Evolutionary conservation across 2,329 filamentous ascomycete species (phyloP).

Genomic region (Ceratocystis alfenasii): DNA sequence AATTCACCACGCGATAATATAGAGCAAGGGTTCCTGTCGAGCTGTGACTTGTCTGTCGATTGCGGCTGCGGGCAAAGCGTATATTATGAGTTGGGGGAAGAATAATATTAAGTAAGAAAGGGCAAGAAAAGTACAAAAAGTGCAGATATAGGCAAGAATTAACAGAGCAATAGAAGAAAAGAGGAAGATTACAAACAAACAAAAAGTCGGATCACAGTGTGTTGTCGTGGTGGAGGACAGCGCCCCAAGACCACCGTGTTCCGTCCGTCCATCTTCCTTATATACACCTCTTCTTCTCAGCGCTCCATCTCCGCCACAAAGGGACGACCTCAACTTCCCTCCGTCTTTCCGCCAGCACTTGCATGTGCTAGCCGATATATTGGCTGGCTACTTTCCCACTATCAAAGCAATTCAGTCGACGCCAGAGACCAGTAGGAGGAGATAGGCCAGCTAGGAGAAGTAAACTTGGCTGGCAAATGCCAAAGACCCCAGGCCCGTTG

Average conservation of each 20-base stretch:
- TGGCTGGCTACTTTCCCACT: slow-evolving; percentile 1
- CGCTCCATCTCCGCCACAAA: not conserved
- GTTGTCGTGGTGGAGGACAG: not conserved
- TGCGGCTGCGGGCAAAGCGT: not conserved
- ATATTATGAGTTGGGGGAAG: not conserved
- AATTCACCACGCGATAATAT: not conserved
- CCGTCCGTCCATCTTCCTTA: not conserved
- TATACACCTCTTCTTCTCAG: not conserved
- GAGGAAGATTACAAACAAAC: not conserved
- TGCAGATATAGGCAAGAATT: not conserved
- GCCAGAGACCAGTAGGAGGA: not conserved
- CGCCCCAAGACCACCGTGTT: not conserved
- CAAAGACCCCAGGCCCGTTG: not conserved
- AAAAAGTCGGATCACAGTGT: not conserved
- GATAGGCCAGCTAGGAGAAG: not conserved
- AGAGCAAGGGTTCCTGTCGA: not conserved
- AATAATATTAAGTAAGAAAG: not conserved
- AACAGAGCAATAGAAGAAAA: not conserved
- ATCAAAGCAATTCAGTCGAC: not conserved
- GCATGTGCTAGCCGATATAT: not conserved
- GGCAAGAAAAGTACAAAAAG: not conserved
- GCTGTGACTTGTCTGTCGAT: not conserved
- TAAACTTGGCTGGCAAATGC: not conserved
- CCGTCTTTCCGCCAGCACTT: too few relatives aligned
- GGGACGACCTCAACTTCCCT: too few relatives aligned